Percentiles rank a stretch among this genome's conserved stretches.
Conservation (phyloP, 495 filamentous ascomycete genomes). For the Thozetella sp. region DNA sequence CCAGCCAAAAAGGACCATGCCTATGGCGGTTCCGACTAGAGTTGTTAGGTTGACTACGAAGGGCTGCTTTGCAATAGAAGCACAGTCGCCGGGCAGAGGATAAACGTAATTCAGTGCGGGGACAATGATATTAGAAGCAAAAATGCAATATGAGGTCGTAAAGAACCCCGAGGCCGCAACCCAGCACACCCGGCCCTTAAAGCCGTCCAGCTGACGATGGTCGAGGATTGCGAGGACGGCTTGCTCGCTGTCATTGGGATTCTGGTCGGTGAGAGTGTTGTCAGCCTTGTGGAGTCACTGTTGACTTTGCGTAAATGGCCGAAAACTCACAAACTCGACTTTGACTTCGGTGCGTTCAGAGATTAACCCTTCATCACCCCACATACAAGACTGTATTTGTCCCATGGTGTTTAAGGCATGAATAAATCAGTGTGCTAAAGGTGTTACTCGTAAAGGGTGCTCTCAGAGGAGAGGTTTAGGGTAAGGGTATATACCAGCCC, state of each 20-base stretch:
- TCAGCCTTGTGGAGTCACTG: no score
- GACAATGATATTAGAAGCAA: slow-evolving; percentile 61
- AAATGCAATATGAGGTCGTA: slow-evolving; percentile 67
- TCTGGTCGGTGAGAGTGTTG: background rate
- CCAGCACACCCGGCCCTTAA: slow-evolving; percentile 35
- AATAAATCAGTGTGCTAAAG: no score
- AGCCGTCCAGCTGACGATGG: slow-evolving; percentile 22
- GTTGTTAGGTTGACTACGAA: slow-evolving; percentile 58
- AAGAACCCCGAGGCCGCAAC: slow-evolving; percentile 70
- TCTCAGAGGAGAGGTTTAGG: no score
- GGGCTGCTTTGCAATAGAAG: slow-evolving; percentile 17
- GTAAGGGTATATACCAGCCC: no score
- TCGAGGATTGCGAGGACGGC: slow-evolving; percentile 14
- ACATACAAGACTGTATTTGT: no score
- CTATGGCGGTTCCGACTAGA: slow-evolving; percentile 57
- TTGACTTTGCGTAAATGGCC: no score
- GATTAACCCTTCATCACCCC: no score
- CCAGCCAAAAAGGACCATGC: slow-evolving; percentile 64
- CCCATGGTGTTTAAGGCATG: no score
- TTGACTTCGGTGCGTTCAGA: no score
- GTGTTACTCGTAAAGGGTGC: no score
- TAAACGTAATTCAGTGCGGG: slow-evolving; percentile 63
- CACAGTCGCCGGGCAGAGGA: no score
- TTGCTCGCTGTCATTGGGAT: background rate
- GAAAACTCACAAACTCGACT: no score